These are phyloP conservation scores for Davidsoniella eucalypti DNA, from an alignment of 2,329 filamentous ascomycete genomes.

Conservation along the genomic window DNA sequence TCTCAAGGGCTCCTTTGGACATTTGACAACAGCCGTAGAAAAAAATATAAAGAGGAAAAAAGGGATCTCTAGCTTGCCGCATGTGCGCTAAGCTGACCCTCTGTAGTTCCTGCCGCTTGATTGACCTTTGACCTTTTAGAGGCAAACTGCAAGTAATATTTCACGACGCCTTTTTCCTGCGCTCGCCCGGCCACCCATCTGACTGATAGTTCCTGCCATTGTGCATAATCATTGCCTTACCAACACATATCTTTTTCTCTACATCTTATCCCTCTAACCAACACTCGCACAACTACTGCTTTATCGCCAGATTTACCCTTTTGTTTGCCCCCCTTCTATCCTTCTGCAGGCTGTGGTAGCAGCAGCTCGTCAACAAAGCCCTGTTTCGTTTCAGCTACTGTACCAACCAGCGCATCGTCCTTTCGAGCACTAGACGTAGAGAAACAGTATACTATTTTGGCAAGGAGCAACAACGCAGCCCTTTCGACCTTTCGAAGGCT, in stretches of 20 bases:
- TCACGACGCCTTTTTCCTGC: slow-evolving; percentile 4
- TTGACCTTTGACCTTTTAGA: too few species aligned
- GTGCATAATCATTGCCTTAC: background rate
- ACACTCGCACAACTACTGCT: background rate
- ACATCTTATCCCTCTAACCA: background rate
- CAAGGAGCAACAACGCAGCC: too few species aligned
- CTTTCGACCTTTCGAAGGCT: too few species aligned
- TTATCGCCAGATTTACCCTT: background rate
- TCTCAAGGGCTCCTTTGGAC: too few species aligned
- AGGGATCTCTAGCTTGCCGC: too few species aligned
- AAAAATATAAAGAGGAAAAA: too few species aligned
- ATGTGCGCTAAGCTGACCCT: too few species aligned
- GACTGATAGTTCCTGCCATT: background rate
- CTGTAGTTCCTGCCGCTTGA: too few species aligned
- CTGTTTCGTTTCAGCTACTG: slow-evolving; percentile 8
- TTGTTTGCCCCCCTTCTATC: background rate
- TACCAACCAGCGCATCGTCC: slow-evolving; percentile 2
- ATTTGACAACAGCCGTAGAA: too few species aligned
- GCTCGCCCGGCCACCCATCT: too few species aligned
- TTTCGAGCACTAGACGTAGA: background rate
- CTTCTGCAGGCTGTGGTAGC: background rate
- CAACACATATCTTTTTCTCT: background rate
- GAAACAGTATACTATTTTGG: too few species aligned
- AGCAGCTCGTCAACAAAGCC: background rate
- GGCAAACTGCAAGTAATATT: too few species aligned